These are phyloP conservation scores for Colletotrichum siamense DNA, from an alignment of 2,329 filamentous ascomycete species.

Conservation along the genomic window DNA sequence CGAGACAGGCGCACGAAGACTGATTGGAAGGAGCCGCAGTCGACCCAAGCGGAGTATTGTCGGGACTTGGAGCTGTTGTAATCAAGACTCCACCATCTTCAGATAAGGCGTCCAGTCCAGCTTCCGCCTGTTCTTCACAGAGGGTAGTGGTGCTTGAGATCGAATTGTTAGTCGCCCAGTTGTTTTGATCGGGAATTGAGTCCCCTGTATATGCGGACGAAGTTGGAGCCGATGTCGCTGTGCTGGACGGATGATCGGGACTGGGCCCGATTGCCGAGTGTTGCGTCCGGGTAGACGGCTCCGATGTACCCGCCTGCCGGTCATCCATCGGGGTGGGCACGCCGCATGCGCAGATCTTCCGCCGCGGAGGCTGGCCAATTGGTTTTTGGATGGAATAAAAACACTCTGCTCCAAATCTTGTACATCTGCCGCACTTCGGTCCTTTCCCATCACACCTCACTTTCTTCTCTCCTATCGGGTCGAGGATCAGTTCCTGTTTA, in stretches of 20 bases:
- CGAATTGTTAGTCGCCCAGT: background rate
- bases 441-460: background rate
- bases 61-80: background rate
- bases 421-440: background rate
- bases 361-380: background rate
- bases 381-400: background rate
- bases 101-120: background rate
- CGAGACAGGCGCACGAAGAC: background rate
- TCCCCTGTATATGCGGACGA: background rate
- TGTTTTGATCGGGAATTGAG: background rate
- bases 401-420: background rate
- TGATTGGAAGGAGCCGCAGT: background rate
- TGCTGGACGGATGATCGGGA: background rate
- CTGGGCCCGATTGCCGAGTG: background rate
- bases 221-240: background rate
- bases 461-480: background rate
- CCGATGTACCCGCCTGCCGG: background rate
- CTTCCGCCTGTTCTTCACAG: background rate
- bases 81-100: background rate
- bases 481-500: background rate
- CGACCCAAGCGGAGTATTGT: background rate
- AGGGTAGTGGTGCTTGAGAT: background rate
- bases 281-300: background rate
- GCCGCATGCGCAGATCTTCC: background rate
- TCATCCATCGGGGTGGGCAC: background rate